phyloP scores from a whole-genome alignment of 495 filamentous ascomycete species.

The Massariosphaeria phaeospora region DNA sequence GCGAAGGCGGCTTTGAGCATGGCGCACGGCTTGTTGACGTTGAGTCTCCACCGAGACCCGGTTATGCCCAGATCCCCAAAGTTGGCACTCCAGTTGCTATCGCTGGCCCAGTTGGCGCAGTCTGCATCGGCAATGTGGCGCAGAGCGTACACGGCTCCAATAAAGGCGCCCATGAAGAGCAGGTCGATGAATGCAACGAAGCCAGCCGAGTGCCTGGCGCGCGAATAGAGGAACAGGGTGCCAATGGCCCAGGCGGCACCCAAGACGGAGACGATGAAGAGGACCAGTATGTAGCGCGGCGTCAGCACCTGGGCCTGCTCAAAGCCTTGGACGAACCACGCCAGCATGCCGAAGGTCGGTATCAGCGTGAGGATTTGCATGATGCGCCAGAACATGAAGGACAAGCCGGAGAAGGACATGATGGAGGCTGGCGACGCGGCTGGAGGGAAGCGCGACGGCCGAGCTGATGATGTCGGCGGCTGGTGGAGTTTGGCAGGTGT shows the following conservation, averaged over 20 bases:
- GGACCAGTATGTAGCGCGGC: slow-evolving; percentile 72
- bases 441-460: not conserved
- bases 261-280: slow-evolving; percentile 85
- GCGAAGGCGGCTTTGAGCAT: slow-evolving; percentile 88
- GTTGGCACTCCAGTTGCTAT: slow-evolving; percentile 44
- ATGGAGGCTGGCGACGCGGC: not conserved
- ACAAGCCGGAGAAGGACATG: slow-evolving; percentile 52
- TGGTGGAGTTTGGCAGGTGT: not conserved
- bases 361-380: slow-evolving; percentile 79
- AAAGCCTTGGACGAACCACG: slow-evolving; percentile 78
- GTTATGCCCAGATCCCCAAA: slow-evolving; percentile 52
- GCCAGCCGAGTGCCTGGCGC: slow-evolving; percentile 61
- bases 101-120: slow-evolving; percentile 56
- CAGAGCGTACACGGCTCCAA: slow-evolving; percentile 72
- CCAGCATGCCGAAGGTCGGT: slow-evolving; percentile 82
- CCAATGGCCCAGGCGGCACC: slow-evolving; percentile 72
- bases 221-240: slow-evolving; percentile 75
- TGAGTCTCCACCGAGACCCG: slow-evolving; percentile 44
- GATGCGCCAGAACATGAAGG: slow-evolving; percentile 82
- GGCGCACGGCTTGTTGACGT: slow-evolving; percentile 68
- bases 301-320: slow-evolving; percentile 65
- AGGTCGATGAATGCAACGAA: slow-evolving; percentile 80
- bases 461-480: not conserved
- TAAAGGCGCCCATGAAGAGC: slow-evolving; percentile 73
- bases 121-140: slow-evolving; percentile 61